Base-by-base conservation (phyloP, 768 basidiomycete species). In the Termitomyces sp. region DNA sequence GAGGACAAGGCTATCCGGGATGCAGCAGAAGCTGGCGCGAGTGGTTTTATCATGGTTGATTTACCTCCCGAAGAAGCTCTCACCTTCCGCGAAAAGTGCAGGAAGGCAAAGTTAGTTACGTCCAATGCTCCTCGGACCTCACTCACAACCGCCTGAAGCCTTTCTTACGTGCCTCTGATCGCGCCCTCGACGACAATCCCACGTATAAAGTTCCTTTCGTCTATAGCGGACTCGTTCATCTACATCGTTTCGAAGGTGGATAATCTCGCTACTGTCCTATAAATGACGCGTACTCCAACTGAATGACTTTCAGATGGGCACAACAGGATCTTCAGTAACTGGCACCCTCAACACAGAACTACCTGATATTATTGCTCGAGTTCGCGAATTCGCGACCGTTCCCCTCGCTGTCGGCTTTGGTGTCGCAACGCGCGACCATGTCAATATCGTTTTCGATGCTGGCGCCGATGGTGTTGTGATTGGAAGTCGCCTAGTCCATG, bases 321-420 rank as follows among this genome's bases (percentile, higher is more conserved):
- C 93, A 1, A 99, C 97, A 1, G 97, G 97, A 32, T 97, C 96
- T 8, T 90, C 92, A 2, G 86, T 82, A 45, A 74, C 80, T 43
- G 82, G 83, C 13, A 77, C 74, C 0, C 83, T 97, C 67, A 94
- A 94, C 63, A 75, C 70, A 38, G 83, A 81, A 24, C 85, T 98
- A 2, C 92, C 94, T 2, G 84, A 88, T 59, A 88, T 98, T 62
- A 83, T 99, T 52, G 74, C 82, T 24, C 87, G 93, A 36, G 88
- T 99, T 48, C 87, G 90, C 46, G 76, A 89, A 63, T 83, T 86
- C 69, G 82, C 94, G 45, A 76, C 80, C 13, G 83, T 92, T 9
- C 93, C 97, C 4, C 78, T 99, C 48, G 96, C 94, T 3, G 96
- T 98, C 59, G 97, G 97, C 7, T 99, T 99, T 67, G 97, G 97